phyloP scores from a whole-genome alignment of 805 yeast genomes.

The Debaryomyces castellii region DNA sequence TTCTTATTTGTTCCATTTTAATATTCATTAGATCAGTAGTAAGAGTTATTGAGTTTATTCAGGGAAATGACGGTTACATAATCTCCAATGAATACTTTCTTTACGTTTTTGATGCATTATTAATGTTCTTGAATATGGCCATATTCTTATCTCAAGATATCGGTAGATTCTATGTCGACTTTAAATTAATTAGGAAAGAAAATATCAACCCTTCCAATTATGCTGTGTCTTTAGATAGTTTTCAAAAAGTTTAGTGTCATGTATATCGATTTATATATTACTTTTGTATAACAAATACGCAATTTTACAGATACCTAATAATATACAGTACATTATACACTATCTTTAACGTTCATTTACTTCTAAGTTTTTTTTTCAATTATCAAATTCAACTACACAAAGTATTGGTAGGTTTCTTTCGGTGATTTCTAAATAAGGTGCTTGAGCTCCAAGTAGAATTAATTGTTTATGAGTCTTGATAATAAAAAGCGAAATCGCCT shows the following conservation, averaged over 20 bases:
- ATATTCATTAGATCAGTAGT: conserved; percentile 31
- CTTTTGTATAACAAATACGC: not conserved
- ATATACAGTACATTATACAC: not conserved
- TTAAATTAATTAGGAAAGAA: not conserved
- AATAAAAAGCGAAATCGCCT: conserved; percentile 37
- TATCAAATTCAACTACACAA: not conserved
- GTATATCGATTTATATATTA: not conserved
- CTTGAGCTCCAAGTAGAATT: too few relatives aligned
- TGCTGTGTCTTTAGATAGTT: not conserved
- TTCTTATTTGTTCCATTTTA: conserved; percentile 11
- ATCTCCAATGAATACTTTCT: conserved; percentile 22
- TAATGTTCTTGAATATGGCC: conserved; percentile 17
- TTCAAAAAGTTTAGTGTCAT: not conserved
- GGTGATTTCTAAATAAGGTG: too few relatives aligned
- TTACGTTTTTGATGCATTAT: conserved; percentile 24
- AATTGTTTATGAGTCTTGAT: too few relatives aligned
- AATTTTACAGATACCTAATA: too few relatives aligned
- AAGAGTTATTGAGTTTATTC: conserved; percentile 26
- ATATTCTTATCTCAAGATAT: conserved; percentile 2
- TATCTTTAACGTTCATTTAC: too few relatives aligned
- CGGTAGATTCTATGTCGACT: conserved; percentile 1
- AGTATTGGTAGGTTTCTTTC: too few relatives aligned
- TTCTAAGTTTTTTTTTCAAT: too few relatives aligned
- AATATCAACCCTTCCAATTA: not conserved
- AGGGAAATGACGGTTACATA: conserved; percentile 26